Conservation (phyloP, 169 alveolate genomes). For the Plasmodium cynomolgi region DNA sequence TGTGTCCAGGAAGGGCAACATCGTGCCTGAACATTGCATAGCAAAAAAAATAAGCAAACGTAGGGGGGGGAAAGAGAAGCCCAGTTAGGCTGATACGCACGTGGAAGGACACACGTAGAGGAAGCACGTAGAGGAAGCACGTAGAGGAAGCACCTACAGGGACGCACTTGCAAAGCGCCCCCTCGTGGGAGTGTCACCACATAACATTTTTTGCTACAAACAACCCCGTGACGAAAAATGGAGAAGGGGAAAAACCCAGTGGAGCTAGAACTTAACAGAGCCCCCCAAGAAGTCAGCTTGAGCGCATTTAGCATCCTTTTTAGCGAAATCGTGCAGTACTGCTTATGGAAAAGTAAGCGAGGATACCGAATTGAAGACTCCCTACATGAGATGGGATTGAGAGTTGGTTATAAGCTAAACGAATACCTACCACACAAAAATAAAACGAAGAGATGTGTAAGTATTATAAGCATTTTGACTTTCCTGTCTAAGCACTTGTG, state of each 20-base stretch:
- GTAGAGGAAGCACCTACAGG: too few species aligned
- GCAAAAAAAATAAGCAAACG: not conserved
- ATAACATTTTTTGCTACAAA: not conserved
- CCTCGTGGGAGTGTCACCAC: not conserved
- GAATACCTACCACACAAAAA: constrained; percentile 81
- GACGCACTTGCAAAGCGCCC: not conserved
- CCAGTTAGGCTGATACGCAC: not conserved
- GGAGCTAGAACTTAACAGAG: constrained; percentile 25
- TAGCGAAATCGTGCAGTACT: constrained; percentile 86
- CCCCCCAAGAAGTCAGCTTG: constrained; percentile 76
- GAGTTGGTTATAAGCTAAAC: constrained; percentile 84
- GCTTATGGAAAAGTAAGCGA: constrained; percentile 79
- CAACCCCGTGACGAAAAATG: not conserved
- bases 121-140: too few species aligned
- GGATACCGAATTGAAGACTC: constrained; percentile 86
- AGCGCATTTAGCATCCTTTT: constrained; percentile 84
- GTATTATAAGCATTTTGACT: constrained; percentile 79
- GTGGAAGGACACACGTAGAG: not conserved
- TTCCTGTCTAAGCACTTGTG: constrained; percentile 83
- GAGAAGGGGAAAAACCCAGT: constrained; percentile 8
- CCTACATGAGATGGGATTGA: constrained; percentile 85
- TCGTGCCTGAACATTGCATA: not conserved
- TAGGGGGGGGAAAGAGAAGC: not conserved
- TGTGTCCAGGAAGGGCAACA: not conserved
- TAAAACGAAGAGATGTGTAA: constrained; percentile 81